These are phyloP conservation scores for Mimosa pudica DNA, from an alignment of 306 rosid species.

Conservation along the genomic window DNA sequence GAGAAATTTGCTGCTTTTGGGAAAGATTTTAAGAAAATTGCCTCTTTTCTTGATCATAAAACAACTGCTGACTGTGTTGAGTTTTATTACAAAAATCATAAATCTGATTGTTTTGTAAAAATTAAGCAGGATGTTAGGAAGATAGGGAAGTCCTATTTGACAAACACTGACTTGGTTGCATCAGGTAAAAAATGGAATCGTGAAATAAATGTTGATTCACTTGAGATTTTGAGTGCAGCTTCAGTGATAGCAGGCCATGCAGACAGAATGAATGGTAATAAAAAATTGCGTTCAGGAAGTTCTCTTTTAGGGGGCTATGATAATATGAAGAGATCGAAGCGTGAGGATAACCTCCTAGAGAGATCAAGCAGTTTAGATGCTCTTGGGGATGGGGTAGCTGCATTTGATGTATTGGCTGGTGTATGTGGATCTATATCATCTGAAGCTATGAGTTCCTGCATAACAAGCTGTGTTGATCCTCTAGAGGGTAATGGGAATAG, in stretches of 20 bases:
- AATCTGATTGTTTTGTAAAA: conserved; percentile 74
- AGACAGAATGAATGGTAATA: conserved; percentile 49
- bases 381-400: conserved; percentile 71
- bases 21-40: conserved; percentile 80
- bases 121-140: conserved; percentile 59
- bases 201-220: conserved; percentile 68
- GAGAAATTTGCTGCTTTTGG: conserved; percentile 67
- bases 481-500: conserved; percentile 56
- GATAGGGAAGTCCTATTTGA: conserved; percentile 57
- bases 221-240: conserved; percentile 85
- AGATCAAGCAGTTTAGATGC: conserved; percentile 57
- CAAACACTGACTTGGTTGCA: conserved; percentile 52
- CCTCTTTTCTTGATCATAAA: conserved; percentile 84
- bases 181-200: conserved; percentile 80
- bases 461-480: conserved; percentile 73
- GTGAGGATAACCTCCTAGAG: conserved; percentile 42
- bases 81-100: conserved; percentile 92
- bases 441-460: conserved; percentile 86
- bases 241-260: conserved; percentile 70
- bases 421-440: conserved; percentile 82
- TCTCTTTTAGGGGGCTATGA: conserved; percentile 52
- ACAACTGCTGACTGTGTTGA: conserved; percentile 96
- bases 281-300: conserved; percentile 47
- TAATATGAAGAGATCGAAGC: conserved; percentile 44
- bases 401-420: conserved; percentile 94